Conservation (phyloP, 2,329 filamentous ascomycete species). For the Trichoderma endophyticum region DNA sequence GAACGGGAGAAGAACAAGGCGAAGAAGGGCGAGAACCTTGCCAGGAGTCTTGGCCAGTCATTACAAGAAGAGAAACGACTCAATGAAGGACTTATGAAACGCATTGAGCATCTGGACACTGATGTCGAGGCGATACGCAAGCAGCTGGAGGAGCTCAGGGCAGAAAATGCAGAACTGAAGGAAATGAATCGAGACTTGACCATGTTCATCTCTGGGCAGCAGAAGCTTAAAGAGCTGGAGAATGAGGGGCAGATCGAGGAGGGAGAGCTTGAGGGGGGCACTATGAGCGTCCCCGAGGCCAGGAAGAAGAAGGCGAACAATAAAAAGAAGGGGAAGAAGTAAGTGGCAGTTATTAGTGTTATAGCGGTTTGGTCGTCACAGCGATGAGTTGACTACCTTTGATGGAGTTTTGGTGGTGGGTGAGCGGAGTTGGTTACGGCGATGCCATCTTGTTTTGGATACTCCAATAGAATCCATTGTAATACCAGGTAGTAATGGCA, state of each 20-base stretch:
- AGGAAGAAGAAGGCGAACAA: conserved; percentile 40
- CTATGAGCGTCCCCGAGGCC: conserved; percentile 61
- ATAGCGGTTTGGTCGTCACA: background rate
- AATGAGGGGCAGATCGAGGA: conserved; percentile 56
- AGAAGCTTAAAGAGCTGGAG: conserved; percentile 72
- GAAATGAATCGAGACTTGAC: conserved; percentile 84
- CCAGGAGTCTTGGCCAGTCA: conserved; percentile 69
- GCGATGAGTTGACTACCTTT: background rate
- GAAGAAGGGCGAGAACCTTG: conserved; percentile 70
- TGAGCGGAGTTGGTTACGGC: background rate
- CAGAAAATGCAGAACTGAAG: conserved; percentile 68
- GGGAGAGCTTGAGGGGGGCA: conserved; percentile 74
- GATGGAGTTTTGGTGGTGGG: background rate
- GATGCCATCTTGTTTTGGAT: background rate
- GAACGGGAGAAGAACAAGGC: conserved; percentile 66
- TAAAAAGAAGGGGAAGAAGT: conserved; percentile 48
- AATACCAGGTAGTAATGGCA: background rate
- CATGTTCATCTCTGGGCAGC: conserved; percentile 82
- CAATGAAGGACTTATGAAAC: conserved; percentile 72
- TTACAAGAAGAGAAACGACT: conserved; percentile 85
- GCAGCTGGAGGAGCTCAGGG: conserved; percentile 55
- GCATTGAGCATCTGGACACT: conserved; percentile 71
- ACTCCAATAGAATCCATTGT: background rate
- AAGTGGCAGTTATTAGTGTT: background rate
- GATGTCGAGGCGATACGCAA: conserved; percentile 57